phyloP scores from a whole-genome alignment of 1,284 basidiomycete genomes.

The Takashimella tepidaria region DNA sequence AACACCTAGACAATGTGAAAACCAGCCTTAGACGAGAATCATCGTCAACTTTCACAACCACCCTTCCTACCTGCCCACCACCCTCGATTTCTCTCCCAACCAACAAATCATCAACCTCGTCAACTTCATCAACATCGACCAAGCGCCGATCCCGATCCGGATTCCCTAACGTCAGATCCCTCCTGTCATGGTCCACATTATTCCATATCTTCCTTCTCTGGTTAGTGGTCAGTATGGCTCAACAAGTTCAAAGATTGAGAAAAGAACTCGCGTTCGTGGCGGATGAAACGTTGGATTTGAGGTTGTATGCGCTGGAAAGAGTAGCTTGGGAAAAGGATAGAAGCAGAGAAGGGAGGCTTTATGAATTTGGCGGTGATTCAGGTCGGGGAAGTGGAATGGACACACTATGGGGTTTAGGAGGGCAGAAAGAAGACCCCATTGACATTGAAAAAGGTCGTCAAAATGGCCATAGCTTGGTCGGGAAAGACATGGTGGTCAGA shows the following conservation, averaged over 20 bases:
- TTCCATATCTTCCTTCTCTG: constrained; percentile 34
- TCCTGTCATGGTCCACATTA: constrained; percentile 27
- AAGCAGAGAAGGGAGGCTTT: background rate
- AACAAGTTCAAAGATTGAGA: constrained; percentile 33
- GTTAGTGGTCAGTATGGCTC: constrained; percentile 28
- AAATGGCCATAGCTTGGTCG: background rate
- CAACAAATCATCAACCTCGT: too few relatives aligned
- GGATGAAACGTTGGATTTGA: constrained; percentile 36
- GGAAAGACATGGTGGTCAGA: background rate
- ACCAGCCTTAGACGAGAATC: constrained; percentile 8
- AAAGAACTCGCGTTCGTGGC: constrained; percentile 34
- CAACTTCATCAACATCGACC: too few relatives aligned
- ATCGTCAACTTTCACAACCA: background rate
- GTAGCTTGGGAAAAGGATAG: background rate
- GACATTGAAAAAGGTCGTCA: background rate
- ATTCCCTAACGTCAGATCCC: background rate
- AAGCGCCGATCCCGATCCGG: background rate
- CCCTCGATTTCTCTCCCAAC: background rate
- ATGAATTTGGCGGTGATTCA: background rate
- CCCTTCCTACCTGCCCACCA: background rate
- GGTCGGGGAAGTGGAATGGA: background rate
- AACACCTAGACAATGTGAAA: constrained; percentile 7
- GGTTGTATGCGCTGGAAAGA: constrained; percentile 21
- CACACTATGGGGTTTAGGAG: background rate
- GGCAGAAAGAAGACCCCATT: background rate